phyloP scores from a whole-genome alignment of 2,329 filamentous ascomycete genomes.

The Emergomyces orientalis region DNA sequence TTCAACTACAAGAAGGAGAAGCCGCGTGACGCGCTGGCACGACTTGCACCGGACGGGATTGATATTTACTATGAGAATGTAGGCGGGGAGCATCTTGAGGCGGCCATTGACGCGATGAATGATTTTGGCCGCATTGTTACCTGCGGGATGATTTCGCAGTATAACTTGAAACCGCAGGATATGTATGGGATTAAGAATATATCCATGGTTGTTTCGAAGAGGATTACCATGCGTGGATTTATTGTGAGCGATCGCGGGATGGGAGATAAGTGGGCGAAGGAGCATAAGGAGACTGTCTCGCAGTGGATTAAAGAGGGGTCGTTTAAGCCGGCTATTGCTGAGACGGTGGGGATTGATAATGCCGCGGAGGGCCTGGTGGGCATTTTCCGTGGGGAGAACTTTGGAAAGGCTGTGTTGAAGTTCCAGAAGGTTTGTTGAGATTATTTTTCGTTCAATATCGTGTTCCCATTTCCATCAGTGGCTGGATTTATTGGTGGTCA shows the following conservation, averaged over 20 bases:
- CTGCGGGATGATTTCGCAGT: slow-evolving; percentile 64
- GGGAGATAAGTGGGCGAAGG: slow-evolving; percentile 55
- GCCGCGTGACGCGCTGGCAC: slow-evolving; percentile 55
- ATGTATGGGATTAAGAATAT: slow-evolving; percentile 60
- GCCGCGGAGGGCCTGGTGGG: slow-evolving; percentile 63
- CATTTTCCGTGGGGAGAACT: slow-evolving; percentile 69
- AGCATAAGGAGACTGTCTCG: slow-evolving; percentile 67
- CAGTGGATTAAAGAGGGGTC: slow-evolving; percentile 68
- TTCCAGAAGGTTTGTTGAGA: slow-evolving; percentile 37
- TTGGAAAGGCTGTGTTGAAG: slow-evolving; percentile 76
- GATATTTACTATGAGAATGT: slow-evolving; percentile 82
- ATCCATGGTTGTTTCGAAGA: slow-evolving; percentile 55
- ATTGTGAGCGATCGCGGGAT: slow-evolving; percentile 59
- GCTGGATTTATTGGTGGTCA: neutral
- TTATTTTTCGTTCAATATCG: neutral
- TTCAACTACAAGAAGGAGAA: slow-evolving; percentile 87
- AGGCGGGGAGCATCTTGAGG: slow-evolving; percentile 64
- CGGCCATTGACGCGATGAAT: slow-evolving; percentile 57
- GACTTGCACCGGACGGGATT: slow-evolving; percentile 66
- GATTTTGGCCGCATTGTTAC: slow-evolving; percentile 54
- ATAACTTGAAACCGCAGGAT: slow-evolving; percentile 54
- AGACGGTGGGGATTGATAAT: slow-evolving; percentile 70
- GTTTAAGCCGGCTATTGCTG: slow-evolving; percentile 59
- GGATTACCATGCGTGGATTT: slow-evolving; percentile 62
- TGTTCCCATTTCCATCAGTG: neutral